Evolutionary conservation across 371 early-diverging fungal genomes (phyloP), one percentile per base, ranked within the genome.

Genomic region (Synchytrium microbalum): DNA sequence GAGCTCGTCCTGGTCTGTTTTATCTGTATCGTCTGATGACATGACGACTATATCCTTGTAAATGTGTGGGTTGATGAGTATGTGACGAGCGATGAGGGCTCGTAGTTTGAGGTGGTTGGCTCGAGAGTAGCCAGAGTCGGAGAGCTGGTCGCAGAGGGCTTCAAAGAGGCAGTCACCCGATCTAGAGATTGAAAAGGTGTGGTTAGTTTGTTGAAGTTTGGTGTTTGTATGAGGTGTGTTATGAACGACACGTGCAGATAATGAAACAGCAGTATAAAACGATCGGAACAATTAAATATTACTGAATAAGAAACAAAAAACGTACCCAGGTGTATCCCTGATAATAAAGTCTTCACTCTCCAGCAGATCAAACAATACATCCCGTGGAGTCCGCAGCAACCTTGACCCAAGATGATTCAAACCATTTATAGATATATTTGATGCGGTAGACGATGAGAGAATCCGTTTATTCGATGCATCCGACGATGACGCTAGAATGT

Each of bases 141-240:
- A 24, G 26, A 32, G 10, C 25, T 59, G 59, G 31, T 30, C 27
- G 10, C 10, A 8, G 5, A 59, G 59, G 5, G 59, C 59, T 31
- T 59, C 31, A 33, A 59, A 59, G 14, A 59, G 33, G 25, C 59
- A 59, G 59, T 59, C 33, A 5, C 59, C 59, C 31, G 56, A 55
- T 19, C 46, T 38, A 38, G 19, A 38, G 46, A 10, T 10, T 38
- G 46, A 19, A 10, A 38, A 19, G 19, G 46, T 19, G 46, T 19
- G 46, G 19, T 38, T 5, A 38, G 46, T 19, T 10, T 38, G 19
- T 38, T 38, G 46, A 10, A 10, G 10, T 19, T 10, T 19, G 46
- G 46, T 19, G 46, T 5, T 19, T 10, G 46, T 38, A 19, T 38
- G 46, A 5, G 46, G 5, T 5, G 19, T 10, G 46, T 38, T 38